Evolutionary conservation across 2,329 filamentous ascomycete species (phyloP).

Genomic region (Colletotrichum zoysiae): DNA sequence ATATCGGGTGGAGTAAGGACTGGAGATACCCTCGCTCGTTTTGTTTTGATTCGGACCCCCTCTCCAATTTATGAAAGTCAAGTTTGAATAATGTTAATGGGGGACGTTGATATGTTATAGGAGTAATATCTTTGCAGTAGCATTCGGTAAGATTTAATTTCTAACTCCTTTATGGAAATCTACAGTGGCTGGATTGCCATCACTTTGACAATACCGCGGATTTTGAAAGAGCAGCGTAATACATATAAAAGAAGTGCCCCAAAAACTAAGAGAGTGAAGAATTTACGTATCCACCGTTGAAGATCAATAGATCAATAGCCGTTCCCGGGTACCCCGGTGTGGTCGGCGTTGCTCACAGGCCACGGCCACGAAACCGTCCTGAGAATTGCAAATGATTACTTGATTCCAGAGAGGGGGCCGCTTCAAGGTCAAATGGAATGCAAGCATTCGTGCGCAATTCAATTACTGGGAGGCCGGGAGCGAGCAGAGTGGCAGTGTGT

Average conservation of each 20-base stretch:
- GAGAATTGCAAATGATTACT: neutral
- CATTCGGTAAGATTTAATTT: neutral
- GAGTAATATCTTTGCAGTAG: too few species aligned
- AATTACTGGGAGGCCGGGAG: neutral
- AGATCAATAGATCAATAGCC: too few species aligned
- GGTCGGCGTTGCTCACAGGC: too few species aligned
- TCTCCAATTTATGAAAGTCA: neutral
- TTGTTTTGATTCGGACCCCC: conserved; percentile 11
- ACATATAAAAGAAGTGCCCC: neutral
- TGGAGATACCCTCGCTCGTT: conserved; percentile 32
- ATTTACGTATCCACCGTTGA: too few species aligned
- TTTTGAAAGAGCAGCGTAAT: neutral
- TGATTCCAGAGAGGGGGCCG: neutral
- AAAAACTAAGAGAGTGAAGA: too few species aligned
- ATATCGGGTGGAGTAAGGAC: conserved; percentile 5
- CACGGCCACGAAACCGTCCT: neutral
- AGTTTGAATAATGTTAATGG: neutral
- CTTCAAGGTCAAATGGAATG: neutral
- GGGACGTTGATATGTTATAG: conserved; percentile 8
- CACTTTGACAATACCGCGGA: neutral
- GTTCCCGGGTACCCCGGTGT: neutral
- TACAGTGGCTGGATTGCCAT: too few species aligned
- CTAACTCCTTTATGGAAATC: neutral
- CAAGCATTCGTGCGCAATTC: neutral
- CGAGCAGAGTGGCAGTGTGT: neutral